Percentiles rank a stretch among this genome's conserved stretches.
Evolutionary conservation across 805 yeast species (phyloP).

Genomic region (Dipodascus geniculatus): DNA sequence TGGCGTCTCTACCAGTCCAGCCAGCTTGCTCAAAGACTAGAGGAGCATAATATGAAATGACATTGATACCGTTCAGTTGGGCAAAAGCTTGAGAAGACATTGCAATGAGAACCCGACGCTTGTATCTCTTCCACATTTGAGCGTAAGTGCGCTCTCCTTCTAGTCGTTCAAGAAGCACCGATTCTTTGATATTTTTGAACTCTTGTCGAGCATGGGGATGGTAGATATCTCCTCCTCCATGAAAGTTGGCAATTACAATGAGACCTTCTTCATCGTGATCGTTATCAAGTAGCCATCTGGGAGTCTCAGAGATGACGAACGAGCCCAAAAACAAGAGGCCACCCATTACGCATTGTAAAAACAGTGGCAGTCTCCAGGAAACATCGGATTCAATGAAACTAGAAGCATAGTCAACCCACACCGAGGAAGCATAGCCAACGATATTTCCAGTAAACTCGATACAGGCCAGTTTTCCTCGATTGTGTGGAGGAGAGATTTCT

Average conservation of each 20-base stretch:
- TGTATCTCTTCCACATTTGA: constrained; percentile 68
- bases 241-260: constrained; percentile 72
- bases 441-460: constrained; percentile 83
- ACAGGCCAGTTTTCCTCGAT: constrained; percentile 75
- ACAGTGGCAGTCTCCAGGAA: constrained; percentile 72
- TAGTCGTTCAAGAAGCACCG: constrained; percentile 58
- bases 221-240: constrained; percentile 65
- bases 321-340: constrained; percentile 59
- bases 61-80: constrained; percentile 86
- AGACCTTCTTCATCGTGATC: constrained; percentile 74
- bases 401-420: constrained; percentile 78
- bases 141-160: constrained; percentile 71
- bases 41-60: constrained; percentile 87
- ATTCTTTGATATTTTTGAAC: constrained; percentile 71
- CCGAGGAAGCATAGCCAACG: constrained; percentile 67
- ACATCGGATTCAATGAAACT: constrained; percentile 48
- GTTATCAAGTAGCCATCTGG: constrained; percentile 79
- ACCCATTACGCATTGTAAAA: constrained; percentile 68
- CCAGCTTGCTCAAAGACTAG: constrained; percentile 92
- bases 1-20: constrained; percentile 80
- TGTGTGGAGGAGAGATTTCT: constrained; percentile 79
- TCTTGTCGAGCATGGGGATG: constrained; percentile 59
- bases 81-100: constrained; percentile 90
- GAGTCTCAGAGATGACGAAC: constrained; percentile 71
- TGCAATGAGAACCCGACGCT: constrained; percentile 70